Conservation (phyloP, 2,329 filamentous ascomycete species). For the Alternaria brassicae region DNA sequence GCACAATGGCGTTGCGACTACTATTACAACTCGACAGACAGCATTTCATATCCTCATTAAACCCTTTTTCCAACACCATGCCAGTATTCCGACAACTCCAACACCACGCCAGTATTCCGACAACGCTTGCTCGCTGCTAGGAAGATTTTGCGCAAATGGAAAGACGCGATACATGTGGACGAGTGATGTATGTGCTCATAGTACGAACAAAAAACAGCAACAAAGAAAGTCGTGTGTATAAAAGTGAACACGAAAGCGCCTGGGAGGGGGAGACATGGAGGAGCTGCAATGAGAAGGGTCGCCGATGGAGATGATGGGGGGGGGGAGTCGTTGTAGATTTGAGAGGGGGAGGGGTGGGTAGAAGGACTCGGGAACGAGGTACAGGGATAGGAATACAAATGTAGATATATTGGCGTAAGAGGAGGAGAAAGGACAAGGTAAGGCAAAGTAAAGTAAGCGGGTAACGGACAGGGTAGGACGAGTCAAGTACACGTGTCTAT, state of each 20-base stretch:
- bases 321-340: too few relatives aligned
- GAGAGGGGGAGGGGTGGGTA: too few relatives aligned
- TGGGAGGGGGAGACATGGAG: too few relatives aligned
- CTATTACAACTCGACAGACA: not conserved
- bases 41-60: constrained; percentile 8
- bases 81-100: not conserved
- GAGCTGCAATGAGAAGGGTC: not conserved
- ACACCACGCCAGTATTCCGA: not conserved
- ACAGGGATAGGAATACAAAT: too few relatives aligned
- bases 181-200: not conserved
- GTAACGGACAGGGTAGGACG: too few relatives aligned
- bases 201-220: too few relatives aligned
- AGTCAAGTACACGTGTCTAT: constrained; percentile 14
- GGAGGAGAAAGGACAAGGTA: too few relatives aligned
- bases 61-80: not conserved
- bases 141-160: not conserved
- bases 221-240: not conserved
- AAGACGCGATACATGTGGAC: not conserved
- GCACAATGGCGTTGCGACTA: not conserved
- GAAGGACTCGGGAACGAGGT: too few relatives aligned
- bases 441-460: too few relatives aligned
- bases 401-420: too few relatives aligned
- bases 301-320: not conserved
- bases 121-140: not conserved
- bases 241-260: not conserved